A percentile compares a stretch with the other conserved stretches of the same genome.
Conservation (phyloP, 495 filamentous ascomycete genomes). For the Penicillium roqueforti region DNA sequence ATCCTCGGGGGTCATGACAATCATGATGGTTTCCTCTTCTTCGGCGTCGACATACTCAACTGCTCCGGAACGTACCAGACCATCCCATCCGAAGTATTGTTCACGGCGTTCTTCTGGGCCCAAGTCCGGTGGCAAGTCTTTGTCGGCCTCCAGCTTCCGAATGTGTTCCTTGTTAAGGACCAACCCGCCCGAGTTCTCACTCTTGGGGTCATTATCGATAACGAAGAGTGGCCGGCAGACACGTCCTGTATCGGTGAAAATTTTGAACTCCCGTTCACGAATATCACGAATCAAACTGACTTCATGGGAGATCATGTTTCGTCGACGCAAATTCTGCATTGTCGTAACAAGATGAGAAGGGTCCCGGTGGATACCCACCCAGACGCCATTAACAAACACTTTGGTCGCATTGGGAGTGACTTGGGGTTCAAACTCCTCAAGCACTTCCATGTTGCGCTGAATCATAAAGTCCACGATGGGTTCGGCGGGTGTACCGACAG, state of each 20-base stretch:
- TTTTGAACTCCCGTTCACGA: slow-evolving; percentile 94
- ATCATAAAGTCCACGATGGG: slow-evolving; percentile 95
- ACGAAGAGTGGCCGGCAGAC: slow-evolving; percentile 91
- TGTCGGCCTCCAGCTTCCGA: slow-evolving; percentile 62
- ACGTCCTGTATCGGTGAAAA: slow-evolving; percentile 94
- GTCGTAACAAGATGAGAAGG: slow-evolving; percentile 73
- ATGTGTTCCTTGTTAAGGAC: slow-evolving; percentile 81
- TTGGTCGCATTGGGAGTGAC: slow-evolving; percentile 90
- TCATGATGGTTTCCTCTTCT: slow-evolving; percentile 98
- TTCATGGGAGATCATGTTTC: slow-evolving; percentile 75
- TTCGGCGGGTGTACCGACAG: slow-evolving; percentile 82
- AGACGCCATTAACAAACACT: slow-evolving; percentile 95
- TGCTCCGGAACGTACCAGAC: slow-evolving; percentile 70
- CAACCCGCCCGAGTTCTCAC: slow-evolving; percentile 67
- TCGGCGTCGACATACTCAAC: slow-evolving; percentile 97
- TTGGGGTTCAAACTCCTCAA: slow-evolving; percentile 93
- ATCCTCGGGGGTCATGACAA: slow-evolving; percentile 96
- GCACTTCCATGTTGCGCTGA: slow-evolving; percentile 85
- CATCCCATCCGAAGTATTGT: slow-evolving; percentile 80
- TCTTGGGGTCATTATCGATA: slow-evolving; percentile 70
- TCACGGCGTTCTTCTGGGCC: slow-evolving; percentile 54
- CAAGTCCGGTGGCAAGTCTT: slow-evolving; percentile 54
- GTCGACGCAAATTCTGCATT: slow-evolving; percentile 71
- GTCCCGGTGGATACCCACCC: slow-evolving; percentile 85
- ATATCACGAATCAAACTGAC: slow-evolving; percentile 93